A percentile compares a stretch with the other conserved stretches of the same genome.
phyloP scores from a whole-genome alignment of 345 rosid species.

The Salix caprea region DNA sequence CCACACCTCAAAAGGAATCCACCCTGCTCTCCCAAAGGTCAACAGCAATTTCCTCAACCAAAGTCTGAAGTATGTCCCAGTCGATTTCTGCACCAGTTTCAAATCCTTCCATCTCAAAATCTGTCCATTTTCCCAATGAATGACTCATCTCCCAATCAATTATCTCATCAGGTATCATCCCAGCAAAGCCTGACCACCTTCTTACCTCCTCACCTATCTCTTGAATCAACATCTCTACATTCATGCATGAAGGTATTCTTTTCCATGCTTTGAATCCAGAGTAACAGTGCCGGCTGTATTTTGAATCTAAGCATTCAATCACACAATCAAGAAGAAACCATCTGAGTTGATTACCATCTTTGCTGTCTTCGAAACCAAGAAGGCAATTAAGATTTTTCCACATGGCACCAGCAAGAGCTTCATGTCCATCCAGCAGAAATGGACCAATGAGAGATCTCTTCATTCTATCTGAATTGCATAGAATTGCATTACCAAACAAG shows the following conservation, averaged over 20 bases:
- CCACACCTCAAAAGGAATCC: background rate
- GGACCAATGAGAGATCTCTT: slow-evolving; percentile 40
- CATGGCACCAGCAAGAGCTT: slow-evolving; percentile 40
- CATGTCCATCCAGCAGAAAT: slow-evolving; percentile 50
- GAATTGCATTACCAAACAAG: slow-evolving; percentile 36
- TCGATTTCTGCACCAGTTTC: slow-evolving; percentile 60
- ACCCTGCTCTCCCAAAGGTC: slow-evolving; percentile 33
- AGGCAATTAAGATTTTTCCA: slow-evolving; percentile 23
- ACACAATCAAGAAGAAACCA: slow-evolving; percentile 61
- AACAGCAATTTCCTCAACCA: slow-evolving; percentile 53
- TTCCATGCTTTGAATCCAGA: slow-evolving; percentile 48
- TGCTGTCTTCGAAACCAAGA: slow-evolving; percentile 36
- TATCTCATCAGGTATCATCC: slow-evolving; percentile 54
- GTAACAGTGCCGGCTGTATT: slow-evolving; percentile 32
- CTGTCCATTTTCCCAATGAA: slow-evolving; percentile 64
- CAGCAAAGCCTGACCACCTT: slow-evolving; percentile 49
- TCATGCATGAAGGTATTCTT: slow-evolving; percentile 32
- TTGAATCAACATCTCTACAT: slow-evolving; percentile 36
- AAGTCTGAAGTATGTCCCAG: slow-evolving; percentile 41
- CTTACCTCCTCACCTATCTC: slow-evolving; percentile 57
- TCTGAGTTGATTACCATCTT: slow-evolving; percentile 37
- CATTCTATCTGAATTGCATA: slow-evolving; percentile 15
- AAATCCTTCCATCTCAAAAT: slow-evolving; percentile 51
- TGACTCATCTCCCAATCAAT: slow-evolving; percentile 56
- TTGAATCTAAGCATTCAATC: slow-evolving; percentile 63